Evolutionary conservation across 1,139 yeast species (phyloP).

Genomic region (Geotrichum macrosporum): DNA sequence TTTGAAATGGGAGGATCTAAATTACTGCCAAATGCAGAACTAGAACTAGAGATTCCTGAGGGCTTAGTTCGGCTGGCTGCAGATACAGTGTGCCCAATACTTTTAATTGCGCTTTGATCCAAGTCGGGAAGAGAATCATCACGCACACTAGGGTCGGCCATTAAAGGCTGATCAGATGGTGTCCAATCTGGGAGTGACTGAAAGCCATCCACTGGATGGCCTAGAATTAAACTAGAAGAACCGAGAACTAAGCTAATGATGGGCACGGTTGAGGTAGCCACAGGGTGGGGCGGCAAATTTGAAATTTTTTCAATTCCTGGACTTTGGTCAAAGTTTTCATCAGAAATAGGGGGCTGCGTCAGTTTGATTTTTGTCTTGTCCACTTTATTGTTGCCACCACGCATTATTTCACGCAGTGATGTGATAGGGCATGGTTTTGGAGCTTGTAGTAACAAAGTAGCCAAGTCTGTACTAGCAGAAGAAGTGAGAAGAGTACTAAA

Average conservation of each 20-base stretch:
- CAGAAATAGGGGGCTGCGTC: constrained; percentile 6
- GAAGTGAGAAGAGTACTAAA: constrained; percentile 49
- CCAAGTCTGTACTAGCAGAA: constrained; percentile 46
- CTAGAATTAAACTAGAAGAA: constrained; percentile 35
- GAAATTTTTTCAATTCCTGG: constrained; percentile 2
- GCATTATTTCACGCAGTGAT: constrained; percentile 25
- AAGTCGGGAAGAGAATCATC: constrained; percentile 27
- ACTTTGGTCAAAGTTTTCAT: constrained; percentile 9
- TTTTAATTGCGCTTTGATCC: constrained; percentile 9
- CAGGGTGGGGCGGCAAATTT: neutral
- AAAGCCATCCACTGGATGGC: constrained; percentile 35
- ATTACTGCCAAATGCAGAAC: constrained; percentile 15
- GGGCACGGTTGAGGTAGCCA: constrained; percentile 18
- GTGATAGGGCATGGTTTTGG: constrained; percentile 57
- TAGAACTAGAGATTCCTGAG: neutral
- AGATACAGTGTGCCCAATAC: constrained; percentile 18
- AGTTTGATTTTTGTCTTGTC: neutral
- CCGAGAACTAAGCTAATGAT: constrained; percentile 33
- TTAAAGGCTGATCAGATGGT: constrained; percentile 24
- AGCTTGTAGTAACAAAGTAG: constrained; percentile 73
- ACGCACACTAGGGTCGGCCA: constrained; percentile 32
- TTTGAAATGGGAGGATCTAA: constrained; percentile 17
- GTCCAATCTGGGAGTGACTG: constrained; percentile 36
- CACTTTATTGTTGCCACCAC: constrained; percentile 14
- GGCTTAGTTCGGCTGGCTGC: constrained; percentile 3